These are phyloP conservation scores for Boletus sensibilis DNA, from an alignment of 768 basidiomycete species.

Conservation along the genomic window DNA sequence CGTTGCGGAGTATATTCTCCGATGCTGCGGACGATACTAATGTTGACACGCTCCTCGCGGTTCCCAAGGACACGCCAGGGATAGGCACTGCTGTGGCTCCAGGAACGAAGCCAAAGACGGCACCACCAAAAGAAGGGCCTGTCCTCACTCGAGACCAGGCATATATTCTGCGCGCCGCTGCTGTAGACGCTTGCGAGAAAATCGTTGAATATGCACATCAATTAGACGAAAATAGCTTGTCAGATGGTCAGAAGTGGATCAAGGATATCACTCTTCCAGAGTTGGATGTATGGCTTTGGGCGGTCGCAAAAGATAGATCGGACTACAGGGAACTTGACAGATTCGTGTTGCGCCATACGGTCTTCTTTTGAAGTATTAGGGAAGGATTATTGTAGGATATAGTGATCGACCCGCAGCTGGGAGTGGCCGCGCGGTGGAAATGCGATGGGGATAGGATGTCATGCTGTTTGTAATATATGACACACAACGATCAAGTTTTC, in stretches of 20 bases:
- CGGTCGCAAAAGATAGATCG: slow-evolving; percentile 70
- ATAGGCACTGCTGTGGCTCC: slow-evolving; percentile 2
- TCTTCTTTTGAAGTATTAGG: slow-evolving; percentile 58
- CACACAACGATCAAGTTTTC: neutral
- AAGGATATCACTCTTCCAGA: slow-evolving; percentile 55
- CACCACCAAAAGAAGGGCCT: slow-evolving; percentile 47
- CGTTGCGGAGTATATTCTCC: slow-evolving; percentile 49
- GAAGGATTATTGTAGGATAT: neutral
- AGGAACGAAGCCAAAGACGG: slow-evolving; percentile 17
- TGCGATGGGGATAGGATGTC: neutral
- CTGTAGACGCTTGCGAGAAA: slow-evolving; percentile 74
- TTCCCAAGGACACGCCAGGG: slow-evolving; percentile 15
- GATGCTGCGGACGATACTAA: slow-evolving; percentile 39
- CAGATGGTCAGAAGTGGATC: slow-evolving; percentile 46
- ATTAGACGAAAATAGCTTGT: slow-evolving; percentile 19
- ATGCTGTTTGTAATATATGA: neutral
- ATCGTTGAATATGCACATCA: slow-evolving; percentile 56
- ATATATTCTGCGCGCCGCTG: slow-evolving; percentile 73
- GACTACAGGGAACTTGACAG: slow-evolving; percentile 68
- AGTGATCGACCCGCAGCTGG: neutral
- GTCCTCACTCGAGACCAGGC: slow-evolving; percentile 59
- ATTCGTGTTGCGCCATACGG: slow-evolving; percentile 64
- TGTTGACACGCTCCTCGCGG: slow-evolving; percentile 42
- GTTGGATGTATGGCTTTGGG: slow-evolving; percentile 81
- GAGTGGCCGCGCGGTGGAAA: neutral